Conservation (phyloP, 2,329 filamentous ascomycete genomes). For the Cryphonectria naterciae region DNA sequence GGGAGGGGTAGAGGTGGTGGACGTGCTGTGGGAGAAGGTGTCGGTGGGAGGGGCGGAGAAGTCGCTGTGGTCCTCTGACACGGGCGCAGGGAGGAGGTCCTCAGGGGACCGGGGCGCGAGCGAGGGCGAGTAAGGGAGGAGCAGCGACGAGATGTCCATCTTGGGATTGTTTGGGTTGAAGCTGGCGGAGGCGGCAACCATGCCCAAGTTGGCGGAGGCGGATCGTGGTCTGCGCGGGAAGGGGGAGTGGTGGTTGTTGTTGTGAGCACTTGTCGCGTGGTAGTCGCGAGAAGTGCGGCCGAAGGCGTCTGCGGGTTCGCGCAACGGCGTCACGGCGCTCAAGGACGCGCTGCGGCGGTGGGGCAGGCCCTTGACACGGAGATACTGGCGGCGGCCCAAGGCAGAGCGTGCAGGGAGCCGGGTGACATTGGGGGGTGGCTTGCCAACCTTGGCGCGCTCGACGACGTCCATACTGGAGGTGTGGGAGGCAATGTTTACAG, state of each 20-base stretch:
- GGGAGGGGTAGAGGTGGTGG: slow-evolving; percentile 39
- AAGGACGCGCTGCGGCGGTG: not conserved
- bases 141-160: slow-evolving; percentile 1
- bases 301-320: not conserved
- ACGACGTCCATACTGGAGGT: slow-evolving; percentile 9
- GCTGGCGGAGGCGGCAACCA: not conserved
- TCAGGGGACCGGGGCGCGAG: not conserved
- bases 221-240: not conserved
- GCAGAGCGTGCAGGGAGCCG: not conserved
- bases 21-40: slow-evolving; percentile 36
- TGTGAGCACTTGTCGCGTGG: not conserved
- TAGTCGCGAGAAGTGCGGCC: not conserved
- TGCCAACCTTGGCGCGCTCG: slow-evolving; percentile 9
- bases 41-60: slow-evolving; percentile 37
- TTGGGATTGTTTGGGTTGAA: not conserved
- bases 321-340: not conserved
- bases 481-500: not conserved
- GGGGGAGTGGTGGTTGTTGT: no score
- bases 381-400: not conserved
- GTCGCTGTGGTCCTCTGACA: slow-evolving; percentile 35
- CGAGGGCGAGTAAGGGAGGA: not conserved
- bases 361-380: not conserved
- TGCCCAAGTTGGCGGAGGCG: not conserved
- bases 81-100: slow-evolving; percentile 31
- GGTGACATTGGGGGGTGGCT: not conserved